Evolutionary conservation across 2,329 filamentous ascomycete genomes (phyloP).

Genomic region (Huntiella bhutanensis): DNA sequence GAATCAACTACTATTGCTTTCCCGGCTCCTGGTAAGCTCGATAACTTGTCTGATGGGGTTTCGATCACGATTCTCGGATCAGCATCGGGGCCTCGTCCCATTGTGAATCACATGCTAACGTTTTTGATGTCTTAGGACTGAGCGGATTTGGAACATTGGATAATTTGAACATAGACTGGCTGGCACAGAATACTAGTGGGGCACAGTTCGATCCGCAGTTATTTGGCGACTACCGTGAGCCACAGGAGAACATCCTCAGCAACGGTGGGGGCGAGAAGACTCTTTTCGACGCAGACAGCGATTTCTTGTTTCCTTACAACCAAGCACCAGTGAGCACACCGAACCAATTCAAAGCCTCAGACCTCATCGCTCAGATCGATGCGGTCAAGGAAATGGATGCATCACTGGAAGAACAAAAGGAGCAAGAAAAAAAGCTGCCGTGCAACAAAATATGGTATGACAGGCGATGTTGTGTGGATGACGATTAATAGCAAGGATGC

Average conservation of each 20-base stretch:
- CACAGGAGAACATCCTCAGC: constrained; percentile 59
- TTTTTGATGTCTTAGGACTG: constrained; percentile 8
- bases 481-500: neutral
- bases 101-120: constrained; percentile 10
- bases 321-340: constrained; percentile 23
- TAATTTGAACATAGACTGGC: constrained; percentile 45
- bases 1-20: constrained; percentile 26
- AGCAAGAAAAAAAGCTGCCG: neutral
- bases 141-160: constrained; percentile 7
- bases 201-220: constrained; percentile 70
- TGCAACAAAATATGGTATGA: constrained; percentile 11
- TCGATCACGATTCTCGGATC: constrained; percentile 7
- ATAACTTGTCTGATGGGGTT: neutral
- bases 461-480: neutral
- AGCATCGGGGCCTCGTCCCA: constrained; percentile 2
- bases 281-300: constrained; percentile 52
- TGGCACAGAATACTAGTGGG: constrained; percentile 62
- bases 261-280: constrained; percentile 17
- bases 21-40: constrained; percentile 7
- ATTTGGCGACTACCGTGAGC: constrained; percentile 82
- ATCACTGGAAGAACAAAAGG: constrained; percentile 41
- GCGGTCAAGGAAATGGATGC: constrained; percentile 37
- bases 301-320: constrained; percentile 70
- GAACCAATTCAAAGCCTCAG: constrained; percentile 1
- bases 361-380: constrained; percentile 8